Evolutionary conservation across 2,329 filamentous ascomycete genomes (phyloP).

Genomic region (Mariannaea elegans): DNA sequence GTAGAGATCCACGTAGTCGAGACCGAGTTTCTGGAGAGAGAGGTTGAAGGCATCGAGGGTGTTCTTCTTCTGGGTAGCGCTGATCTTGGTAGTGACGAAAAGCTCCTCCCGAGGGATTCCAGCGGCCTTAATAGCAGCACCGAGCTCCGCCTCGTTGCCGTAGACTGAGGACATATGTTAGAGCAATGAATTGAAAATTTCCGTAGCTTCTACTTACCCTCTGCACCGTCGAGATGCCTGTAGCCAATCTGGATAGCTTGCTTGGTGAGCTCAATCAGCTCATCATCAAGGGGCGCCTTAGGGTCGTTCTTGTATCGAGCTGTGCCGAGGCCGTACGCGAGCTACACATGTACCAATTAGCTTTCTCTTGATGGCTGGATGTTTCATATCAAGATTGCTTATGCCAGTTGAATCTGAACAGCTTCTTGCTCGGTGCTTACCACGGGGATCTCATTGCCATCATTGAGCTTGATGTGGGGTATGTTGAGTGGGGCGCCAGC

Average conservation of each 20-base stretch:
- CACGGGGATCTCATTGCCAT: conserved; percentile 77
- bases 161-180: conserved; percentile 55
- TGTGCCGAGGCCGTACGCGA: conserved; percentile 78
- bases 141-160: conserved; percentile 74
- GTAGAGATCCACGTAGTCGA: conserved; percentile 79
- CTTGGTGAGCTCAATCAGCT: conserved; percentile 59
- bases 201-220: conserved; percentile 57
- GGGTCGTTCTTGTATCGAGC: conserved; percentile 65
- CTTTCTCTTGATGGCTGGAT: background rate
- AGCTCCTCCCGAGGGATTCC: conserved; percentile 72
- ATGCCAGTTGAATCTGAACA: background rate
- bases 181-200: background rate
- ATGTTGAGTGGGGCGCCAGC: conserved; percentile 44
- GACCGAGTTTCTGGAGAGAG: conserved; percentile 70
- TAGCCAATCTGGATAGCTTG: conserved; percentile 75
- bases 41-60: conserved; percentile 62
- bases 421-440: conserved; percentile 52
- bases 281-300: conserved; percentile 62
- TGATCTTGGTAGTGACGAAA: conserved; percentile 72
- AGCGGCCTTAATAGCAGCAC: conserved; percentile 73
- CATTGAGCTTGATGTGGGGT: conserved; percentile 74
- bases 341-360: conserved; percentile 49
- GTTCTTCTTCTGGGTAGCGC: conserved; percentile 49
- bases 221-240: conserved; percentile 78
- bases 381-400: background rate